A percentile compares a stretch with the other conserved stretches of the same genome.
Evolutionary conservation across 305 asterid species (phyloP).

Genomic region (Fraxinus angustifolia): DNA sequence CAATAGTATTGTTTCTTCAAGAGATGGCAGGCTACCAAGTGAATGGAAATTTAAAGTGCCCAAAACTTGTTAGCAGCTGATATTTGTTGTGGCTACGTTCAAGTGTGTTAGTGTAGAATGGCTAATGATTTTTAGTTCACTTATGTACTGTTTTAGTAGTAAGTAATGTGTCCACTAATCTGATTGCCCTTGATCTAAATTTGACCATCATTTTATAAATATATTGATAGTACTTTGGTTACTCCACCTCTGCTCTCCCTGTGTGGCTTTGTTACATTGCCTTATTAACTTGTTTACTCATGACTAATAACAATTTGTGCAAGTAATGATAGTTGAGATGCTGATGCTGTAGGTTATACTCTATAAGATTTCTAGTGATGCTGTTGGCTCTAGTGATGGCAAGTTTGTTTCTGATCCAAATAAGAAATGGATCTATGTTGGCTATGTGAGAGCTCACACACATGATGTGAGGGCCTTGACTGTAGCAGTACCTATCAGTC

Average conservation of each 20-base stretch:
- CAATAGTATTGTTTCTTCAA: background rate
- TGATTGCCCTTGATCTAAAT: background rate
- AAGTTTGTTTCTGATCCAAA: constrained; percentile 29
- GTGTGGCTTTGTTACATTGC: background rate
- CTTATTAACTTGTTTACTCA: background rate
- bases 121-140: background rate
- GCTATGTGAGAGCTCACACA: constrained; percentile 73
- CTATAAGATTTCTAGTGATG: constrained; percentile 68
- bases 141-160: background rate
- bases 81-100: background rate
- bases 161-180: background rate
- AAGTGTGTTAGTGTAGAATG: background rate
- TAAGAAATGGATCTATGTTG: constrained; percentile 79
- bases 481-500: constrained; percentile 79
- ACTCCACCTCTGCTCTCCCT: background rate
- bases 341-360: constrained; percentile 56
- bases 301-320: background rate
- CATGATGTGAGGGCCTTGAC: constrained; percentile 94
- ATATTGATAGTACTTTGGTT: constrained; percentile 9
- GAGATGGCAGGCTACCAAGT: background rate
- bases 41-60: background rate
- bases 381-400: constrained; percentile 38
- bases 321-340: constrained; percentile 11
- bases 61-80: background rate
- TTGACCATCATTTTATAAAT: background rate